Evolutionary conservation across 2,329 filamentous ascomycete genomes (phyloP).

Genomic region (Aspergillus novoparasiticus): DNA sequence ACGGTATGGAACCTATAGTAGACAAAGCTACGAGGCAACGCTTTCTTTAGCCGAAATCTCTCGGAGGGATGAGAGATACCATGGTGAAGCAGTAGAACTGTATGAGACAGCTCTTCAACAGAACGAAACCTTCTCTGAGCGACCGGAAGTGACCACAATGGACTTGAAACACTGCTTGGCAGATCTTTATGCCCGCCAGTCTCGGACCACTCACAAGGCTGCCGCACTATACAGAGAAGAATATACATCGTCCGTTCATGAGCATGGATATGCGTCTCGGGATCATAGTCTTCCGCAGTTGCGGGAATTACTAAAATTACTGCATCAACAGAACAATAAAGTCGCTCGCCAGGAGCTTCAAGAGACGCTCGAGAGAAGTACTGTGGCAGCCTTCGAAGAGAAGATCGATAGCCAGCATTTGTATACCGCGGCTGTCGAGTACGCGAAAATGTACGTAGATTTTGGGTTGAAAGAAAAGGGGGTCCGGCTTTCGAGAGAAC

Average conservation of each 20-base stretch:
- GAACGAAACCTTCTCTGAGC: background rate
- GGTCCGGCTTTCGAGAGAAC: background rate
- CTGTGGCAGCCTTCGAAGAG: background rate
- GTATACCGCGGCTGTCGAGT: background rate
- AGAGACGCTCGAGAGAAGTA: background rate
- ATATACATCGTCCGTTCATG: background rate
- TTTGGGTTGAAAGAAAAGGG: background rate
- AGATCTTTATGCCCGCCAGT: background rate
- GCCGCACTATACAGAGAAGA: slow-evolving; percentile 1
- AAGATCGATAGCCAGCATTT: background rate
- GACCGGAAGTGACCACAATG: background rate
- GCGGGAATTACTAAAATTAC: background rate
- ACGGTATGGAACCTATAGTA: background rate
- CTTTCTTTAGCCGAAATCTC: background rate
- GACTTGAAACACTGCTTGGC: background rate
- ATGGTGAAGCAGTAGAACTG: background rate
- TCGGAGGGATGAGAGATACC: slow-evolving; percentile 2
- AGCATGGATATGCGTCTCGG: background rate
- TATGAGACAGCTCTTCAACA: background rate
- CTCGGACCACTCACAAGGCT: background rate
- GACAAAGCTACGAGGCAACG: background rate
- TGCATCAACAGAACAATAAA: background rate
- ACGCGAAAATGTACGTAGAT: background rate
- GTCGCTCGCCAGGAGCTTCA: background rate
- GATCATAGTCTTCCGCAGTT: background rate